Conservation (phyloP, 352 stramenopile species). For the Globisporangium abappressorium region DNA sequence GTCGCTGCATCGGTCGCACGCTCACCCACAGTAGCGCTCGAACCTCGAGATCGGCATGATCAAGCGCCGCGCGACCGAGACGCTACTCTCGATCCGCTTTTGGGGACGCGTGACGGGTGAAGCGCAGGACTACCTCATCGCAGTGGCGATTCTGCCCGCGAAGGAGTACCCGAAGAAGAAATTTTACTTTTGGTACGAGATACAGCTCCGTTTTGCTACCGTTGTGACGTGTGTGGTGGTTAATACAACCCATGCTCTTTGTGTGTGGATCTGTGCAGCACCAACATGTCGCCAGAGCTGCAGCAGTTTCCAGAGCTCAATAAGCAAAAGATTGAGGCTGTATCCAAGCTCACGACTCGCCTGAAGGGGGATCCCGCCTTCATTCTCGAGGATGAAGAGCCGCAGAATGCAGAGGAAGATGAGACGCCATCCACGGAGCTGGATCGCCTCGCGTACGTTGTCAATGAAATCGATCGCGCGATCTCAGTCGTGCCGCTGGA, state of each 20-base stretch:
- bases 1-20: conserved; percentile 59
- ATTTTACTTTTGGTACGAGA: conserved; percentile 75
- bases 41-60: conserved; percentile 74
- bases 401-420: conserved; percentile 37
- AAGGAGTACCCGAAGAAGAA: conserved; percentile 81
- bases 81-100: conserved; percentile 61
- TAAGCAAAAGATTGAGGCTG: conserved; percentile 52
- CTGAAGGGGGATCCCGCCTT: conserved; percentile 71
- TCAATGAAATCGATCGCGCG: conserved; percentile 62
- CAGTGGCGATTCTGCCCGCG: conserved; percentile 47
- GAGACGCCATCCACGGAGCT: conserved; percentile 58
- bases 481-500: conserved; percentile 59
- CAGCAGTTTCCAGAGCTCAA: conserved; percentile 76
- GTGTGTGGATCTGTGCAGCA: conserved; percentile 28
- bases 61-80: conserved; percentile 64
- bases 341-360: conserved; percentile 39
- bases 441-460: conserved; percentile 66
- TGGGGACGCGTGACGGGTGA: conserved; percentile 69
- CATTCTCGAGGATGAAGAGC: conserved; percentile 36
- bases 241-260: neutral
- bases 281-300: conserved; percentile 69
- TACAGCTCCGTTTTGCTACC: neutral
- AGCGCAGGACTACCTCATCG: conserved; percentile 65
- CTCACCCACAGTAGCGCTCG: conserved; percentile 75
- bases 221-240: neutral